Evolutionary conservation across 116 monocot genomes (phyloP), one percentile per base, ranked within the genome.

Genomic region (Trichopus zeylanicus): DNA sequence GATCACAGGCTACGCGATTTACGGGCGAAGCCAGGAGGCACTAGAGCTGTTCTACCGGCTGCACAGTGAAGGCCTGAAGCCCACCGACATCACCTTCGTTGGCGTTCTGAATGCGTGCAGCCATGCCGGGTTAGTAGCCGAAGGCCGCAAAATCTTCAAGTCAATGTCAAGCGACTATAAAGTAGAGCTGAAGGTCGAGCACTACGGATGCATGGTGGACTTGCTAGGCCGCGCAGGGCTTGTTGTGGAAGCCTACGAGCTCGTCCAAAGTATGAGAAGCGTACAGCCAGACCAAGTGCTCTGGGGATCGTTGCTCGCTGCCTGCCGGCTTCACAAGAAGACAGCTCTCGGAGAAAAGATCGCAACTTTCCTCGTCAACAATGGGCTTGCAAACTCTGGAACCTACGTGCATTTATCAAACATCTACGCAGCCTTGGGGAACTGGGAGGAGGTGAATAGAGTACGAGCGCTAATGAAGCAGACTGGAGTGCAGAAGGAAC

Each of bases 121-220:
- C 67, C 83, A 94, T 31, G 70, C 83, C 0, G 89, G 89, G 2
- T 53, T 89, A 4, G 86, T 94, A 3, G n/a, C 22, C 3, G 75
- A 89, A 56, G 93, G 93, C 3, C 70, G 75, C 4, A 26, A 60
- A 30, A 56, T 78, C 8, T 88, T 94, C 61, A 51, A 8, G 7
- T 67, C 64, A 18, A 89, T 94, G 85, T 60, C 77, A 31, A 31
- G 39, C 46, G 75, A 75, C 10, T 57, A 89, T 8, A 49, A 58
- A 13, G 78, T 94, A 6, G 53, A 66, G 46, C 89, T 88, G 13
- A 93, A 85, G 70, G 63, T 93, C 11, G 88, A 93, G 70, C 93
- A 93, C 55, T 93, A 80, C 49, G 88, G 93, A 23, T 93, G 93
- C 72, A 67, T 88, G 46, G 75, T 88, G 4, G 93, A 93, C 53